Percentiles rank a stretch among this genome's conserved stretches.
These are phyloP conservation scores for Melampsora medusae DNA, from an alignment of 1,284 basidiomycete genomes.

Conservation along the genomic window DNA sequence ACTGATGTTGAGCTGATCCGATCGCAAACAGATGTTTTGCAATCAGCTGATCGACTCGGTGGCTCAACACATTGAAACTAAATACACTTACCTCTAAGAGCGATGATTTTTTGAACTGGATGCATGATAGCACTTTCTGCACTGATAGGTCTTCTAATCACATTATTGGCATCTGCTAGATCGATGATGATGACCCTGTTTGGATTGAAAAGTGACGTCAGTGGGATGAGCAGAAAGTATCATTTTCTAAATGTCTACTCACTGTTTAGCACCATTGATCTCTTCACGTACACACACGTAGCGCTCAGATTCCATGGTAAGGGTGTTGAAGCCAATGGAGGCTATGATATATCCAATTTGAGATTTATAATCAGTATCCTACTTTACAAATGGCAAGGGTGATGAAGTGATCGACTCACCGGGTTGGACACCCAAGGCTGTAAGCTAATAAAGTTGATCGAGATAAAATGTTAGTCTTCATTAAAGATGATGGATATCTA, in stretches of 20 bases:
- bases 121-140: conserved; percentile 99
- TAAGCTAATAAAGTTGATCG: conserved; percentile 65
- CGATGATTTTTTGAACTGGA: conserved; percentile 92
- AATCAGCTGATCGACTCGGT: conserved; percentile 6
- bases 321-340: conserved; percentile 93
- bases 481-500: not conserved
- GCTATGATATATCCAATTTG: conserved; percentile 54
- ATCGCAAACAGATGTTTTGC: conserved; percentile 52
- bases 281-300: conserved; percentile 92
- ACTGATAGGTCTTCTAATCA: conserved; percentile 91
- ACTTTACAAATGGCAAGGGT: not conserved
- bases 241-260: not conserved
- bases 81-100: conserved; percentile 59
- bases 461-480: too few relatives aligned
- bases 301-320: conserved; percentile 94
- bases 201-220: not conserved
- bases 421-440: conserved; percentile 91
- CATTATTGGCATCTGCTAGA: conserved; percentile 90
- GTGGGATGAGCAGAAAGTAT: not conserved
- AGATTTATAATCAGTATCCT: not conserved
- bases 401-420: conserved; percentile 9
- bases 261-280: conserved; percentile 81
- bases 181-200: conserved; percentile 83
- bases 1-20: conserved; percentile 76
- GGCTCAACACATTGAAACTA: not conserved